Base-by-base conservation (phyloP, 2,329 filamentous ascomycete genomes). In the Xylariaceae sp. region DNA sequence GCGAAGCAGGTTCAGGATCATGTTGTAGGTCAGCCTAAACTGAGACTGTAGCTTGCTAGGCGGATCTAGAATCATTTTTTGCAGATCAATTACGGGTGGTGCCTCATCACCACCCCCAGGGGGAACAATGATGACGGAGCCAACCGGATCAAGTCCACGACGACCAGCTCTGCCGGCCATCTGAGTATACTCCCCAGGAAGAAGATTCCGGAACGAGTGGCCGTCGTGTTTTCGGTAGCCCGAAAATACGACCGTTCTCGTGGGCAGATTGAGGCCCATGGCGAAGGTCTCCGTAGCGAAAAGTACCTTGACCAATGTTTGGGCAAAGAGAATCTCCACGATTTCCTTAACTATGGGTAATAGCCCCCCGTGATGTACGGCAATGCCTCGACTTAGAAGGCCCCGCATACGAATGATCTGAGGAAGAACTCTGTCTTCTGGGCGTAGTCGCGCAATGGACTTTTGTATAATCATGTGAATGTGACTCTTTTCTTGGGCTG, bases 281-380 rank as follows among this genome's bases (percentile, higher is more conserved):
- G 94, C 94, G 70, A 99, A 99, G 0, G 94, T 99, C 70, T 99
- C 94, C 0, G 94, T 99, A 0, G 94, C 94, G 66, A 99, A 99
- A 2, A 99, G 80, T 2, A 99, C 88, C 72, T 99, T 99, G 54
- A 99, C 94, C 51, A 99, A 75, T 0, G 92, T 95, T 71, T 89
- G 91, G 0, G 94, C 92, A 64, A 99, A 99, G 15, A 99, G 74
- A 49, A 99, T 95, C 70, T 99, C 94, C 1, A 99, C 94, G 21
- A 97, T 84, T 70, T 99, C 94, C 71, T 99, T 99, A 63, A 97
- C 91, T 59, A 99, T 99, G 0, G 94, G 94, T 19, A 99, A 72
- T 58, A 99, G 77, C 34, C 94, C 94, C 59, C 94, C 92, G 67
- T 99, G 94, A 67, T 99, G 94, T 0, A 99, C 94, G 21, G 94